These are phyloP conservation scores for Spongospora subterranea DNA, from an alignment of 208 protist species.

Conservation along the genomic window DNA sequence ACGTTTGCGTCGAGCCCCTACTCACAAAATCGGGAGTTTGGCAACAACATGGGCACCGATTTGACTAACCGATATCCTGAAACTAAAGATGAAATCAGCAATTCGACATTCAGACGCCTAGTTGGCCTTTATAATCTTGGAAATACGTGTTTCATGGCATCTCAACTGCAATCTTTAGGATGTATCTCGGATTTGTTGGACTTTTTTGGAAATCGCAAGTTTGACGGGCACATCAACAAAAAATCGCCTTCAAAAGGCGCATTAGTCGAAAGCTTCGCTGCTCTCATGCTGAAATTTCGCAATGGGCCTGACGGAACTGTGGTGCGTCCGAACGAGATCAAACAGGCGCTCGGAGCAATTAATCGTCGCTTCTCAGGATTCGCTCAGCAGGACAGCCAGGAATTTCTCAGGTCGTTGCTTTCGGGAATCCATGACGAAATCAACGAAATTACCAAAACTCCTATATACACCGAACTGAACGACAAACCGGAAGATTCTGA, in stretches of 20 bases:
- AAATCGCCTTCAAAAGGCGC: not conserved
- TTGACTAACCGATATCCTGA: too few relatives aligned
- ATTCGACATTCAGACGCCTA: not conserved
- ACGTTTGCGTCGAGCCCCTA: too few relatives aligned
- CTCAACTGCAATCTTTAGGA: conserved; percentile 4
- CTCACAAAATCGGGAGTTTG: too few relatives aligned
- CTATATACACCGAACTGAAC: not conserved
- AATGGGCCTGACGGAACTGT: not conserved
- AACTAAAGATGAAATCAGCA: too few relatives aligned
- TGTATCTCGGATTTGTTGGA: conserved; percentile 1
- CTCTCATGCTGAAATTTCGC: conserved; percentile 6
- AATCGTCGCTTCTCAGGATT: not conserved
- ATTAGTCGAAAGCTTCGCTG: not conserved
- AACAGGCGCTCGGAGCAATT: not conserved
- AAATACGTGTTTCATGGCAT: conserved; percentile 49
- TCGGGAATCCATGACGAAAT: conserved; percentile 24
- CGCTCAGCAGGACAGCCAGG: conserved; percentile 51
- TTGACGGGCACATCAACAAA: not conserved
- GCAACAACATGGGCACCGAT: too few relatives aligned
- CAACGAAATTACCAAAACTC: not conserved
- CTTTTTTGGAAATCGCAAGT: not conserved
- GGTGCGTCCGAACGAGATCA: conserved; percentile 14
- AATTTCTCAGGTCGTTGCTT: conserved; percentile 15
- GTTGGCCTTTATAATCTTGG: conserved; percentile 24
- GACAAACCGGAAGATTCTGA: not conserved